Evolutionary conservation across 305 asterid species (phyloP), one percentile per base, ranked within the genome.

Genomic region (Galium porrigens): DNA sequence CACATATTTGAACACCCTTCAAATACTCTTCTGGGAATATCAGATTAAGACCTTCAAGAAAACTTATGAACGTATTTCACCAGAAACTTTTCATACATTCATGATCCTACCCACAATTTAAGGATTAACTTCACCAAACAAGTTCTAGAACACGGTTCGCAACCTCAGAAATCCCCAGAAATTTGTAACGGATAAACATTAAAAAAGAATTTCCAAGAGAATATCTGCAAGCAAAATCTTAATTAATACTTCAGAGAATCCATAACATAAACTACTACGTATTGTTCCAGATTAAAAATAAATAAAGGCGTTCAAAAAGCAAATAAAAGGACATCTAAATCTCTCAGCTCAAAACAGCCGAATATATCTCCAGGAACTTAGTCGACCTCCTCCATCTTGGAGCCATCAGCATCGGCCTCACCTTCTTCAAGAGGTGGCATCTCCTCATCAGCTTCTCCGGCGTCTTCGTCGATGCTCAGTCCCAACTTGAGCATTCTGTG

Each of bases 371-470:
- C 53, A 20, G 1, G 54, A 1, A 15, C 32, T 72, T 68, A 76
- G 34, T 76, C 80, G 14, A 76, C 80, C 56, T 76, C 80, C 39
- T 76, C 80, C 77, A 76, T 76, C 74, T 76, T 76, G 74, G 74
- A 68, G 12, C 77, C 80, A 64, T 76, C 80, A 0, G 77, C 74
- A 59, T 76, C 77, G 41, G 44, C 76, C 52, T 65, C 76, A 14
- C 81, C 80, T 14, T 89, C 97, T 72, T 85, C 97, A 68, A 87
- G 71, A 0, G 92, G 60, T 0, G 97, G 96, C 96, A 89, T 86
- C 46, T 89, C 97, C 80, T 84, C 96, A 42, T 64, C 85, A 0
- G 74, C 83, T n/a, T 85, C 96, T 25, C 61, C 84, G 4, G 66
- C 73, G 18, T 79, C 84, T 0, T 77, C 84, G 15, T 79, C 84